Conservation (phyloP, 163 green algal genomes). For the Chlamydomonas reinhardtii region DNA sequence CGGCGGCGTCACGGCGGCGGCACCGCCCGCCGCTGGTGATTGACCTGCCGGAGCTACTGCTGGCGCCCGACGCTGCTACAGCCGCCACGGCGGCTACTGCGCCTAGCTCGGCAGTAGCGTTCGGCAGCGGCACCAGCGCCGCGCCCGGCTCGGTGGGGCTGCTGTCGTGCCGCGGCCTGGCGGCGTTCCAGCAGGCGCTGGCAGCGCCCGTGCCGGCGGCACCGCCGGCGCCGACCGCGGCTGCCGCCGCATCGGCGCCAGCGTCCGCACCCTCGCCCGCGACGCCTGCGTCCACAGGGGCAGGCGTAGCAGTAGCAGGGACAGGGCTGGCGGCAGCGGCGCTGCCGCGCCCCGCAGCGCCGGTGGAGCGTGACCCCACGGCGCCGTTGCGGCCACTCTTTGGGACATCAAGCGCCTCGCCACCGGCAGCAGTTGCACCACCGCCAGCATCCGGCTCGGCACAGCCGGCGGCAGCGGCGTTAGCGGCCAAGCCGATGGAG, state of each 20-base stretch:
- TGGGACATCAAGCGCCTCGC: background rate
- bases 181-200: conserved; percentile 18
- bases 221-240: background rate
- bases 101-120: too few relatives aligned
- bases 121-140: too few relatives aligned
- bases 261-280: background rate
- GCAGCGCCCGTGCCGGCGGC: background rate
- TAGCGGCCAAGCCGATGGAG: background rate
- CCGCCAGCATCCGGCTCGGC: too few relatives aligned
- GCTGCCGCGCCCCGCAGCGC: background rate
- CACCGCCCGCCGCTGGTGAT: background rate
- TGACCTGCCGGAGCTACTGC: background rate
- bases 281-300: background rate
- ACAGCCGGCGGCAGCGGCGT: too few relatives aligned
- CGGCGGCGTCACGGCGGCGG: background rate
- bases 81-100: too few relatives aligned
- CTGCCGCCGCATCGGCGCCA: background rate
- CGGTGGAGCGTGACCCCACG: background rate
- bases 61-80: background rate
- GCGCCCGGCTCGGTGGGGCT: background rate
- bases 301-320: background rate
- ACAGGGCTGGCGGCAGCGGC: background rate
- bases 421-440: background rate
- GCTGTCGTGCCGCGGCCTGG: conserved; percentile 4
- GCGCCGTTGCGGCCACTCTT: conserved; percentile 21